Evolutionary conservation across 768 basidiomycete species (phyloP).

Genomic region (Xanthoconium stramineum): DNA sequence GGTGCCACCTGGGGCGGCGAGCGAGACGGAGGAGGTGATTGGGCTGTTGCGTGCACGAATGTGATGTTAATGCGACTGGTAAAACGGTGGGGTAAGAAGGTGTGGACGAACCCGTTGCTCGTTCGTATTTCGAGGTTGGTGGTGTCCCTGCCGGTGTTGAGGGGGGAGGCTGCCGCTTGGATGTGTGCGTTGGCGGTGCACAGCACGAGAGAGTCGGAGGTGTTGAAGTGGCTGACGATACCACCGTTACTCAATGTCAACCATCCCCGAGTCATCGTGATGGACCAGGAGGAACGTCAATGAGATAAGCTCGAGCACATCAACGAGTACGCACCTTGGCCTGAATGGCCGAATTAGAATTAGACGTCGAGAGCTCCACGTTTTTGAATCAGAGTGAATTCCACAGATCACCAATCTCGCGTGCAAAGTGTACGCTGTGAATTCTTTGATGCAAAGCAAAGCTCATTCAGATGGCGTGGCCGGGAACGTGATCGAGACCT

Average conservation of each 20-base stretch:
- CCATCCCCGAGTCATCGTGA: conserved; percentile 21
- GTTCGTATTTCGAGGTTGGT: conserved; percentile 20
- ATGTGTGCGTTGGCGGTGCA: conserved; percentile 37
- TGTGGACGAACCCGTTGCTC: conserved; percentile 18
- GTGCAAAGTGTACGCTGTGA: conserved; percentile 31
- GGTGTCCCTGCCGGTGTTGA: conserved; percentile 8
- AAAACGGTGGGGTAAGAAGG: background rate
- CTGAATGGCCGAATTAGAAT: conserved; percentile 26
- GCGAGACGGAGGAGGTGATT: too few relatives aligned
- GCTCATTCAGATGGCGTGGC: background rate
- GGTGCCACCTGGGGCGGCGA: too few relatives aligned
- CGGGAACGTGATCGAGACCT: conserved; percentile 32
- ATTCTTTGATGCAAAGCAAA: conserved; percentile 24
- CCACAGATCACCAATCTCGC: conserved; percentile 29
- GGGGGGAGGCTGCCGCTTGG: conserved; percentile 18
- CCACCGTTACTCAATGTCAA: conserved; percentile 32
- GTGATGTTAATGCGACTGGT: conserved; percentile 22
- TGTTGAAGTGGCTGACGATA: conserved; percentile 39
- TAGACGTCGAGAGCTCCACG: conserved; percentile 22
- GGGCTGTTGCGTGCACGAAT: background rate
- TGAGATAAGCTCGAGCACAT: too few relatives aligned
- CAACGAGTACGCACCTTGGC: conserved; percentile 20
- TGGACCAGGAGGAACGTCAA: conserved; percentile 25
- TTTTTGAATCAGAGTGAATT: conserved; percentile 26
- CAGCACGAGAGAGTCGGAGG: conserved; percentile 26